Base-by-base conservation (phyloP, 129 eudicot genomes). In the sunflower (Helianthus annuus) region DNA sequence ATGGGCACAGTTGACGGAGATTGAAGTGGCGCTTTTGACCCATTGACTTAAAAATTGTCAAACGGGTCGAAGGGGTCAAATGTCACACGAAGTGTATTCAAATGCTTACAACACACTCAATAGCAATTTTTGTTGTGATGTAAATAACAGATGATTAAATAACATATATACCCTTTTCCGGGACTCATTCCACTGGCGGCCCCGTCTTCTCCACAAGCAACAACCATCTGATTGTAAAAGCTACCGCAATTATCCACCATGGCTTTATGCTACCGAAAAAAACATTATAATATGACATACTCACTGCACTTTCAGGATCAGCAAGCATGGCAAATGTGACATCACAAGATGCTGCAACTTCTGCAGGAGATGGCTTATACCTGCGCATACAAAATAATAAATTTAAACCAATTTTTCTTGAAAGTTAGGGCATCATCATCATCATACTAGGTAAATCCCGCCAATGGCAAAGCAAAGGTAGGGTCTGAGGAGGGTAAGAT, bases 311-410 rank as follows among this genome's bases (percentile, higher is more conserved):
- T 77, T 88, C 91, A 74, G 98, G 98, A 84, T 94, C 97, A 58
- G 97, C 97, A 72, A 94, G 97, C 98, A 94, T 94, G 64, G 98
- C 93, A 84, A 94, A 87, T 52, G 98, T 94, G 74, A 94, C 80
- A 77, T 94, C 97, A 79, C 96, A 94, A 59, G 96, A 87, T 61
- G 97, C 98, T 10, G 96, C 91, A 48, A 94, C 98, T 85, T 90
- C 98, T 75, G 82, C 89, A 10, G 98, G 98, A 69, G 96, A 75
- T 62, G 97, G 39, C 75, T 79, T 76, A 79, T 93, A 90, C 72
- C 98, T 93, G 89, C 76, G 76, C 51, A 58, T 53, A 74, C 14
- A 40, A 15, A 12, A 44, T 62, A 63, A 49, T n/a, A 48, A 17
- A 40, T 4, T n/a, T 80, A 32, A 3, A 55, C 14, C 42, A 40